A percentile compares a stretch with the other conserved stretches of the same genome.
phyloP scores from a whole-genome alignment of 768 basidiomycete species.

The Suillus hirtellus region DNA sequence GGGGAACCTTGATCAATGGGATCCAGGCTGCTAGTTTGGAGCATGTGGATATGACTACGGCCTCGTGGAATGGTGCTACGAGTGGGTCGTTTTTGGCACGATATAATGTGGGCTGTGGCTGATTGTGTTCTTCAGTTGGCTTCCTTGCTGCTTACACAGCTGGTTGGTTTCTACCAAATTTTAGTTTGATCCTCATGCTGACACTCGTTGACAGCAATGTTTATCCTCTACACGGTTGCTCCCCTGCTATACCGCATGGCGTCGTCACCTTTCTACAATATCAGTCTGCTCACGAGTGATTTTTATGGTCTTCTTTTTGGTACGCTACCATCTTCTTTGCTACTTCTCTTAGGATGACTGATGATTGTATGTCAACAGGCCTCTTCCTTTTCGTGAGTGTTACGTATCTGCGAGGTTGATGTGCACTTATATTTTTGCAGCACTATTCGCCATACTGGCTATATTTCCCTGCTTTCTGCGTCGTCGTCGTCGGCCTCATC shows the following conservation, averaged over 20 bases:
- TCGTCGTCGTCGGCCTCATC: conserved; percentile 72
- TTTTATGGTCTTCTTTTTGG: conserved; percentile 85
- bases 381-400: conserved; percentile 54
- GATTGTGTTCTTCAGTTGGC: conserved; percentile 39
- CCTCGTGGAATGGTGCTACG: conserved; percentile 71
- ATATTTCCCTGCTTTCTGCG: conserved; percentile 77
- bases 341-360: conserved; percentile 14
- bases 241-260: conserved; percentile 85
- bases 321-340: conserved; percentile 13
- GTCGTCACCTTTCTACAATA: conserved; percentile 83
- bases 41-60: conserved; percentile 61
- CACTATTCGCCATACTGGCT: conserved; percentile 86
- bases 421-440: conserved; percentile 37
- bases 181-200: neutral
- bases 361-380: conserved; percentile 26
- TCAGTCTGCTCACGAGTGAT: conserved; percentile 84
- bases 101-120: neutral
- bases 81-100: conserved; percentile 46
- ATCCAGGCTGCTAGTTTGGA: conserved; percentile 77
- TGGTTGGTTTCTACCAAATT: conserved; percentile 24
- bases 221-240: conserved; percentile 82
- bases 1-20: conserved; percentile 77
- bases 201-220: conserved; percentile 56
- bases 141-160: conserved; percentile 53
- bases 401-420: neutral